These are phyloP conservation scores for Lactarius sanguifluus DNA, from an alignment of 768 basidiomycete species.

Conservation along the genomic window DNA sequence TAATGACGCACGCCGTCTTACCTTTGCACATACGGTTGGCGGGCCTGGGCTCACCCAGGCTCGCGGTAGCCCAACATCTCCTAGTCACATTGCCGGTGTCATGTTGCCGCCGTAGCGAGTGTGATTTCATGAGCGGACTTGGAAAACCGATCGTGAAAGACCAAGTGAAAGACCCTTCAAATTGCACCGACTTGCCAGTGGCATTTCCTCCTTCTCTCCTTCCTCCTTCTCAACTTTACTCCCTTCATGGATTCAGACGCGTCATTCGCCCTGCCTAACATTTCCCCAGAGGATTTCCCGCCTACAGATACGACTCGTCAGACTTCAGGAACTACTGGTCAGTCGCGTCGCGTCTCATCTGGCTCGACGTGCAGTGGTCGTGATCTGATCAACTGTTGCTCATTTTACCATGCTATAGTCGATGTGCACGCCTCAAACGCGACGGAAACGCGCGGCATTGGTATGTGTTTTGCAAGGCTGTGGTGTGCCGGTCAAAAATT, in stretches of 20 bases:
- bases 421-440: neutral
- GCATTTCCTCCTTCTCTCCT: neutral
- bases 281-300: neutral
- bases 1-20: no score
- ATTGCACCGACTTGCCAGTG: neutral
- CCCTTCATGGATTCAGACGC: neutral
- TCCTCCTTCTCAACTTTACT: neutral
- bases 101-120: no score
- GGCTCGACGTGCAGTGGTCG: neutral
- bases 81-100: no score
- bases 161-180: neutral
- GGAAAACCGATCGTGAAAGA: neutral
- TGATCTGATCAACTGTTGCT: neutral
- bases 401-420: neutral
- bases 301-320: neutral
- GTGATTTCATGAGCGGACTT: no score
- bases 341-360: neutral
- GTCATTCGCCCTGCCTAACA: neutral
- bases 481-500: neutral
- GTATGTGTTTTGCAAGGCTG: neutral
- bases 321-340: neutral
- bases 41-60: no score
- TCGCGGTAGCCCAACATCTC: no score
- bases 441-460: neutral
- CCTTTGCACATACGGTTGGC: no score